Percentiles rank a stretch among this genome's conserved stretches.
phyloP scores from a whole-genome alignment of 2,329 filamentous ascomycete genomes.

The Nigrospora osmanthi region DNA sequence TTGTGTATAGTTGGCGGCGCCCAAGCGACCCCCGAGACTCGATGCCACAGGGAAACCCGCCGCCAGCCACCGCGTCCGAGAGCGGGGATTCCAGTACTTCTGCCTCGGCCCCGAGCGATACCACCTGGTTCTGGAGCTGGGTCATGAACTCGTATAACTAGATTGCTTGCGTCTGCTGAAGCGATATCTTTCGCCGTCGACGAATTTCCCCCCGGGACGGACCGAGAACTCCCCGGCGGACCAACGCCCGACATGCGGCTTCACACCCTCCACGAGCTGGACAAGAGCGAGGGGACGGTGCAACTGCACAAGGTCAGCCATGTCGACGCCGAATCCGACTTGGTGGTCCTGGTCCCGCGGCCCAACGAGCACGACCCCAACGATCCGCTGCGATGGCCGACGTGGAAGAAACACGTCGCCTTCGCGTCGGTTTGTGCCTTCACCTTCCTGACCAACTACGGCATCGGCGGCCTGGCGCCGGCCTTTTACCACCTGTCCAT shows the following conservation, averaged over 20 bases:
- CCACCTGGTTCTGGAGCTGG: conserved; percentile 14
- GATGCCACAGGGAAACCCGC: conserved; percentile 1
- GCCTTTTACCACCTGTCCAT: conserved; percentile 33
- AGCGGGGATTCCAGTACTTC: neutral
- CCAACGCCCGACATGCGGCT: neutral
- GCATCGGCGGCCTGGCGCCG: conserved; percentile 33
- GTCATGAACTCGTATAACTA: conserved; percentile 10
- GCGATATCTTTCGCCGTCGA: neutral
- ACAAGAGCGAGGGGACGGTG: conserved; percentile 35
- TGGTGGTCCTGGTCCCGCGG: conserved; percentile 31
- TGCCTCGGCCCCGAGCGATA: conserved; percentile 1
- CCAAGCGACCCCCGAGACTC: neutral
- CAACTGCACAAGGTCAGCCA: conserved; percentile 11
- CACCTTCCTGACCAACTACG: conserved; percentile 36
- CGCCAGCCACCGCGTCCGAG: neutral
- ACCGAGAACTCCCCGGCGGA: no score
- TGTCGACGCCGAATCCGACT: neutral
- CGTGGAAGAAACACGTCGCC: conserved; percentile 34
- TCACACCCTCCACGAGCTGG: conserved; percentile 3
- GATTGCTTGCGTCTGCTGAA: neutral
- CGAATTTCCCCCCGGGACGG: neutral
- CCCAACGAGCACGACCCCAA: conserved; percentile 35
- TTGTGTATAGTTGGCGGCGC: neutral
- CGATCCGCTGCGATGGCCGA: conserved; percentile 38
- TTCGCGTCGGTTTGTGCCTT: conserved; percentile 34